Conservation (phyloP, 345 rosid genomes). For the Firmiana major region DNA sequence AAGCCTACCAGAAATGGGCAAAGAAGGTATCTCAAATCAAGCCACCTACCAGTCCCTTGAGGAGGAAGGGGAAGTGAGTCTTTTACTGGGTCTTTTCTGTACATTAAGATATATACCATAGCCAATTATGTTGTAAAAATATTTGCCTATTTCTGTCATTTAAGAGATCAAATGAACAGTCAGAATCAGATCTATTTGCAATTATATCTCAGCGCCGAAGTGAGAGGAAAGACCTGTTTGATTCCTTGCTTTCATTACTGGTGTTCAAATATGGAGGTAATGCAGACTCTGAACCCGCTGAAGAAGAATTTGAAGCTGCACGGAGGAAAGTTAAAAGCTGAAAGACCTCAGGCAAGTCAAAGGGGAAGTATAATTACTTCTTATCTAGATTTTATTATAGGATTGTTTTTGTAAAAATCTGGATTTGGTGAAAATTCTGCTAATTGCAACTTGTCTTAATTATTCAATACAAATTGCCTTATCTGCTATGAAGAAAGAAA, state of each 20-base stretch:
- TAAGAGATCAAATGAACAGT: slow-evolving; percentile 43
- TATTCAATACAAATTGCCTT: neutral
- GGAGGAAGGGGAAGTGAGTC: slow-evolving; percentile 58
- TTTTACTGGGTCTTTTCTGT: neutral
- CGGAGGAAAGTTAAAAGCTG: slow-evolving; percentile 53
- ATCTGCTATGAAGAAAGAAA: neutral
- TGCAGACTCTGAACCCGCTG: slow-evolving; percentile 57
- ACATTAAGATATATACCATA: neutral
- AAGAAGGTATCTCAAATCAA: slow-evolving; percentile 51
- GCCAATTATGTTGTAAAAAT: neutral
- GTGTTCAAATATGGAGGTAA: slow-evolving; percentile 64
- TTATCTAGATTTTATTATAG: neutral
- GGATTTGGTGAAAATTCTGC: neutral
- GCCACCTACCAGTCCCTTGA: slow-evolving; percentile 70
- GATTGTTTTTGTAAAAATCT: slow-evolving; percentile 17
- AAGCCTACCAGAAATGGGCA: slow-evolving; percentile 82
- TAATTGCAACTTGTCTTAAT: neutral
- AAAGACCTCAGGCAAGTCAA: slow-evolving; percentile 23
- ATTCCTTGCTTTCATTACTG: slow-evolving; percentile 79
- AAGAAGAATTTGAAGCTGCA: slow-evolving; percentile 91
- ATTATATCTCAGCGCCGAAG: slow-evolving; percentile 57
- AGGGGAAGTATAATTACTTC: neutral
- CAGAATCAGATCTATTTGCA: slow-evolving; percentile 56
- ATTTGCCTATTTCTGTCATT: neutral
- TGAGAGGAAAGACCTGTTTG: slow-evolving; percentile 63